phyloP scores from a whole-genome alignment of 805 yeast species.

The Zygosaccharomyces lentus region DNA sequence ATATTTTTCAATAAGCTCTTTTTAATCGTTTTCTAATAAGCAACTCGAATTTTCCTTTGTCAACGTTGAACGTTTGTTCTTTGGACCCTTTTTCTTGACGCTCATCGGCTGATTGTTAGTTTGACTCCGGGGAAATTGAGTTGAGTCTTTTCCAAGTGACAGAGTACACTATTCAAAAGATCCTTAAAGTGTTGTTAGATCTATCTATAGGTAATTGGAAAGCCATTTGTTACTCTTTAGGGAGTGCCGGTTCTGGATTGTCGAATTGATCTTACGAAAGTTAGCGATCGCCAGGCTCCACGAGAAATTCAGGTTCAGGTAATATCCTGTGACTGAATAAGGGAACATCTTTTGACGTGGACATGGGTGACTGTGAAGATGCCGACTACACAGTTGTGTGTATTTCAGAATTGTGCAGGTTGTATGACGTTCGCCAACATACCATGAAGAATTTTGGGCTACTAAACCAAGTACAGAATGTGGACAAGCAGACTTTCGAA shows the following conservation, averaged over 20 bases:
- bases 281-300: background rate
- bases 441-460: conserved; percentile 10
- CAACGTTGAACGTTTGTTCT: background rate
- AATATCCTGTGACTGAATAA: background rate
- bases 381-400: conserved; percentile 6
- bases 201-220: background rate
- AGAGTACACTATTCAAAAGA: too few species aligned
- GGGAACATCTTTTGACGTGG: background rate
- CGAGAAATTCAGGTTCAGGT: background rate
- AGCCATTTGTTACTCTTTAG: background rate
- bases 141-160: too few species aligned
- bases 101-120: background rate
- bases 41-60: background rate
- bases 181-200: too few species aligned
- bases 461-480: conserved; percentile 8
- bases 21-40: background rate
- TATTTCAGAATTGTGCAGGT: conserved; percentile 11
- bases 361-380: background rate
- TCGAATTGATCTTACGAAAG: background rate
- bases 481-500: conserved; percentile 10
- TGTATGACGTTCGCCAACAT: conserved; percentile 3
- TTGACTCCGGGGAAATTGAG: background rate
- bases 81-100: background rate
- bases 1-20: background rate
- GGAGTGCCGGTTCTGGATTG: background rate